Percentiles rank a stretch among this genome's conserved stretches.
phyloP scores from a whole-genome alignment of 2,329 filamentous ascomycete genomes.

The Claviceps sorghi region DNA sequence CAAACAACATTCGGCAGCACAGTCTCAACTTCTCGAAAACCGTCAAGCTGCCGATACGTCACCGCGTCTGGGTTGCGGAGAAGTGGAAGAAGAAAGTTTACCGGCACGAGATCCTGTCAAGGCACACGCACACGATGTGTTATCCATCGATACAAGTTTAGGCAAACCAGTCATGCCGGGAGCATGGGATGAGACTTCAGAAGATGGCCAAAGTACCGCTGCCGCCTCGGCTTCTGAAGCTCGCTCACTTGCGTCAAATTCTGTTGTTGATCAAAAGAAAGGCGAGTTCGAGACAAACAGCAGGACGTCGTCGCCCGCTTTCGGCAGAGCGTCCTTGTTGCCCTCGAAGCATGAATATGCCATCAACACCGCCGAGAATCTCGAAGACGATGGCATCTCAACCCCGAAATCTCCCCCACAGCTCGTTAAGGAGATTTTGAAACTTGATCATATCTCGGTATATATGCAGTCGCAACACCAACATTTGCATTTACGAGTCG shows the following conservation, averaged over 20 bases:
- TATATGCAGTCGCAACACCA: conserved; percentile 38
- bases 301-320: conserved; percentile 16
- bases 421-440: conserved; percentile 41
- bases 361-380: not conserved
- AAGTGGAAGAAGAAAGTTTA: too few species aligned
- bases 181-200: conserved; percentile 27
- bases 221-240: not conserved
- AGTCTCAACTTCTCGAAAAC: not conserved
- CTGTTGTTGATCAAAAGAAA: not conserved
- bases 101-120: not conserved
- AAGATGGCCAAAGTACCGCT: not conserved
- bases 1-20: not conserved
- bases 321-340: conserved; percentile 12
- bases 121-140: not conserved
- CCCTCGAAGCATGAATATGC: not conserved
- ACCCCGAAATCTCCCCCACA: conserved; percentile 39
- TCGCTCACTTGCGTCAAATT: not conserved
- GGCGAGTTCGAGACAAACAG: conserved; percentile 10
- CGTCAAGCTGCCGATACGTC: not conserved
- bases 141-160: not conserved
- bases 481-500: conserved; percentile 23
- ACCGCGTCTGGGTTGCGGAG: not conserved
- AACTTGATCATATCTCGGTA: conserved; percentile 34
- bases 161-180: conserved; percentile 31
- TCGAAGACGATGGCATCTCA: conserved; percentile 13